Percentiles rank a stretch among this genome's conserved stretches.
Conservation (phyloP, 176 grass and related monocot species). For the Eremochloa ophiuroides region DNA sequence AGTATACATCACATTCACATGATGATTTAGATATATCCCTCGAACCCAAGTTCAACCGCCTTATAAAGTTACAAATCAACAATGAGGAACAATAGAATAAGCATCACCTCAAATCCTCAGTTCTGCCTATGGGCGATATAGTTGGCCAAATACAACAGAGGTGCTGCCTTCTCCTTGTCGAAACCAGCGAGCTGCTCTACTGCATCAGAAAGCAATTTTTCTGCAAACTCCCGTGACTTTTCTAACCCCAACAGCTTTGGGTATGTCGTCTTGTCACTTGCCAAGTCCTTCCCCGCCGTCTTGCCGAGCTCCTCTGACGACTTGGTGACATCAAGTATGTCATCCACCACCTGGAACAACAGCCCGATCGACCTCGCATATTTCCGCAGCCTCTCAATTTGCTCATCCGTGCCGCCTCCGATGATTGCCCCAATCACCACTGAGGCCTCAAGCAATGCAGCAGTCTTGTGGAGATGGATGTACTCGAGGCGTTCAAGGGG, state of each 20-base stretch:
- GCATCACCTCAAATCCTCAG: constrained; percentile 30
- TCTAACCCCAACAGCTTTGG: constrained; percentile 68
- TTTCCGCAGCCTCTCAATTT: constrained; percentile 52
- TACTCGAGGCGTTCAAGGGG: constrained; percentile 66
- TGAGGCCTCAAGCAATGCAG: constrained; percentile 69
- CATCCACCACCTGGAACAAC: constrained; percentile 85
- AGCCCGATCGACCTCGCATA: constrained; percentile 71
- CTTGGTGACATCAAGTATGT: constrained; percentile 82
- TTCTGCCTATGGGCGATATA: constrained; percentile 78
- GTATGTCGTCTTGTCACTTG: constrained; percentile 82
- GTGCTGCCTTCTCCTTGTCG: constrained; percentile 56
- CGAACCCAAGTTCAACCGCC: constrained; percentile 10
- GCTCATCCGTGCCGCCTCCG: constrained; percentile 55
- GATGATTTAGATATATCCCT: constrained; percentile 13
- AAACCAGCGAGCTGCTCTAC: constrained; percentile 51
- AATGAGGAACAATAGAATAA: constrained; percentile 25
- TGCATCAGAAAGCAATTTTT: constrained; percentile 54
- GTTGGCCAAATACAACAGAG: constrained; percentile 72
- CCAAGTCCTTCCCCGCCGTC: constrained; percentile 79
- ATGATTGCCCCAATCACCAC: constrained; percentile 74
- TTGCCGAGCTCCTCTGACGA: constrained; percentile 75
- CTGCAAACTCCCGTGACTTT: constrained; percentile 62
- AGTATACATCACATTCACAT: constrained; percentile 7
- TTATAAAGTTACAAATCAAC: constrained; percentile 27
- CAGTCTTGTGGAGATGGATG: constrained; percentile 91